Base-by-base conservation (phyloP, 1,284 basidiomycete genomes). In the Limonomyces culmigenus region DNA sequence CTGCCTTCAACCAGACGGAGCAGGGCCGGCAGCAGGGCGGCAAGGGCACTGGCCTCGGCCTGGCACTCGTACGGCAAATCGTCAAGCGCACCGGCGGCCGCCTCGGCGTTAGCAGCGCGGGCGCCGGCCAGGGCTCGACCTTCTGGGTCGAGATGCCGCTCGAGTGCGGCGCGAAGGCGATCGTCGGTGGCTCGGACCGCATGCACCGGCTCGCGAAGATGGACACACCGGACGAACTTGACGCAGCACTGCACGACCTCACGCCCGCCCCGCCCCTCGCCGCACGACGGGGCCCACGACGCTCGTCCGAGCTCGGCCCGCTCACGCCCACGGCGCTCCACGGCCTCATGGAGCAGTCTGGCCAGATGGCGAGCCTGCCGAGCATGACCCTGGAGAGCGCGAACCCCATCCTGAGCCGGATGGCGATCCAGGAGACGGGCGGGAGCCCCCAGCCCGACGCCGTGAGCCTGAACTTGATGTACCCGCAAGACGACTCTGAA, bases 1-100 rank as follows among this genome's bases (percentile, higher is more conserved):
- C 73, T 40, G 72, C 75, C 3, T 81, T 78, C 49, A 80, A 75
- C 45, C 79, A 84, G 52, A 84, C 80, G 2, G 77, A 84, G 48
- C 70, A 74, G 51, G 87, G 86, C 5, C 65, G 80, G 39, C 67
- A 75, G 46, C 88, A 93, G 59, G 30, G 30, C 10, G 30, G 30
- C 30, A 32, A 32, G 15, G 30, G 30, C 8, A 32, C 30, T 13
- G 30, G 30, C 6, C 30, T 32, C 8, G 30, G 30, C 10, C 54
- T 92, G 16, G 86, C 86, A 2, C 67, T 92, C 15, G 85, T 91
- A n/a, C 67, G 85, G 27, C 84, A 87, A 50, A 91, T 93, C 39
- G 81, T 93, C 43, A 85, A 80, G 53, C 62, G 88, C 21, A 78
- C 70, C 37, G 76, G 80, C 10, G 88, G 87, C 4, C 68, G 84